phyloP scores from a whole-genome alignment of 768 basidiomycete genomes.

The Psilocybe cubensis region DNA sequence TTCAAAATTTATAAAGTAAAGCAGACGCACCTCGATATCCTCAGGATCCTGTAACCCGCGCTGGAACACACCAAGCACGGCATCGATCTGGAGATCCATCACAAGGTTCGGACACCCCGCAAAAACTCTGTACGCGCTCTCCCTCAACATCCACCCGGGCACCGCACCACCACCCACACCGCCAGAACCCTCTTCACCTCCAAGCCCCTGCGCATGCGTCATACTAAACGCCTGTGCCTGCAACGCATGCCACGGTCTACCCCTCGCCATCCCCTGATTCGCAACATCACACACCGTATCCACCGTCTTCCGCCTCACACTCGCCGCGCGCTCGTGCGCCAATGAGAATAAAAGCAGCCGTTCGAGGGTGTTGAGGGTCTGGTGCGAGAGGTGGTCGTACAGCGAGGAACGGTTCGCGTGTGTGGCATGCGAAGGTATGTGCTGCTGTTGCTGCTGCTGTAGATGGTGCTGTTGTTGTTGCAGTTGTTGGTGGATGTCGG shows the following conservation, averaged over 20 bases:
- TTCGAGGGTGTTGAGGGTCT: conserved; percentile 70
- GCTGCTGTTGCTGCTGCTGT: conserved; percentile 8
- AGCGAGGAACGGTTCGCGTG: conserved; percentile 58
- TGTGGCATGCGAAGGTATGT: conserved; percentile 7
- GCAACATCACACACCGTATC: conserved; percentile 81
- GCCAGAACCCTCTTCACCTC: conserved; percentile 14
- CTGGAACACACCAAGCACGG: conserved; percentile 67
- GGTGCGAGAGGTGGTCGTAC: conserved; percentile 76
- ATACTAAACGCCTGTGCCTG: conserved; percentile 74
- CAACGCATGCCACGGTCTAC: conserved; percentile 81
- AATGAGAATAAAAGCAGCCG: conserved; percentile 73
- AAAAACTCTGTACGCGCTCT: conserved; percentile 73
- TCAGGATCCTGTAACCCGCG: conserved; percentile 69
- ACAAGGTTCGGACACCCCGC: conserved; percentile 76
- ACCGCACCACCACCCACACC: conserved; percentile 27
- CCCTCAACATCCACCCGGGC: conserved; percentile 39
- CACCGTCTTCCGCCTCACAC: conserved; percentile 71
- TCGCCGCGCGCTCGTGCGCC: conserved; percentile 55
- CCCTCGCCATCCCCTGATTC: conserved; percentile 73
- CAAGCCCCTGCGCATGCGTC: conserved; percentile 42
- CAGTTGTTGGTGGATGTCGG: background rate
- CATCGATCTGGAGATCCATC: conserved; percentile 75
- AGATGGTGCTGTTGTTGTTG: conserved; percentile 11
- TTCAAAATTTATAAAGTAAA: background rate
- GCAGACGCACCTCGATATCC: conserved; percentile 57